Conservation (phyloP, 2,329 filamentous ascomycete genomes). For the Lachnellula willkommii region DNA sequence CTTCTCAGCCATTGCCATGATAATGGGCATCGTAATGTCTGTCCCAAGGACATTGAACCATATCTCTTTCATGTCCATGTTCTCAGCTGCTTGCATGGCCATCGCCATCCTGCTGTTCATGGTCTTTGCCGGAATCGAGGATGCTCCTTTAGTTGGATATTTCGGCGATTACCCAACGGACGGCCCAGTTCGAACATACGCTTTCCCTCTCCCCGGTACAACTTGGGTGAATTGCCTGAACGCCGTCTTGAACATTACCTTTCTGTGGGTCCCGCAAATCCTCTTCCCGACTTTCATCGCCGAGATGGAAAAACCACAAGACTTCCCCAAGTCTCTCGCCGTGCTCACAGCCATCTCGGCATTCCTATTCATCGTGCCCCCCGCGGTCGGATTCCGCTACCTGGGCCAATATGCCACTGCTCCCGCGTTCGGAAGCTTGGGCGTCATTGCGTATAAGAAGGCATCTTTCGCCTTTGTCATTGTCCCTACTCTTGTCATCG, state of each 20-base stretch:
- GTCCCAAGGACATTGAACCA: conserved; percentile 41
- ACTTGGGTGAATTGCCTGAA: conserved; percentile 45
- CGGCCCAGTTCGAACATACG: conserved; percentile 42
- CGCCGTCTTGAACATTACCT: conserved; percentile 45
- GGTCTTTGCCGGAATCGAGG: conserved; percentile 43
- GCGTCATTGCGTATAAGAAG: conserved; percentile 41
- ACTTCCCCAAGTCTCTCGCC: conserved; percentile 46
- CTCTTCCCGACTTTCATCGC: conserved; percentile 48
- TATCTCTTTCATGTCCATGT: conserved; percentile 47
- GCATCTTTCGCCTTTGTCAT: conserved; percentile 46
- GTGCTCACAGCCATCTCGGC: conserved; percentile 40
- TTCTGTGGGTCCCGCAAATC: conserved; percentile 47
- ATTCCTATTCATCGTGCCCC: conserved; percentile 46
- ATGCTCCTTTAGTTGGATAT: conserved; percentile 41
- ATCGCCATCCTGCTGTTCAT: conserved; percentile 46
- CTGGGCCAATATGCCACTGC: conserved; percentile 46
- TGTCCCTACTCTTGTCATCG: conserved; percentile 44
- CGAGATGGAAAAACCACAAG: conserved; percentile 45
- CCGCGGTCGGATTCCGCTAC: conserved; percentile 44
- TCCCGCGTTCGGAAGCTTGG: conserved; percentile 44
- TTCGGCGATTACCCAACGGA: conserved; percentile 40
- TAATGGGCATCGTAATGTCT: conserved; percentile 44
- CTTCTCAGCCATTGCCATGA: conserved; percentile 41
- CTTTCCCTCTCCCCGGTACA: conserved; percentile 42
- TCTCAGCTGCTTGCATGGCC: conserved; percentile 43